Percentiles rank a stretch among this genome's conserved stretches.
Conservation (phyloP, 2,329 filamentous ascomycete genomes). For the Ascochyta rabiei region DNA sequence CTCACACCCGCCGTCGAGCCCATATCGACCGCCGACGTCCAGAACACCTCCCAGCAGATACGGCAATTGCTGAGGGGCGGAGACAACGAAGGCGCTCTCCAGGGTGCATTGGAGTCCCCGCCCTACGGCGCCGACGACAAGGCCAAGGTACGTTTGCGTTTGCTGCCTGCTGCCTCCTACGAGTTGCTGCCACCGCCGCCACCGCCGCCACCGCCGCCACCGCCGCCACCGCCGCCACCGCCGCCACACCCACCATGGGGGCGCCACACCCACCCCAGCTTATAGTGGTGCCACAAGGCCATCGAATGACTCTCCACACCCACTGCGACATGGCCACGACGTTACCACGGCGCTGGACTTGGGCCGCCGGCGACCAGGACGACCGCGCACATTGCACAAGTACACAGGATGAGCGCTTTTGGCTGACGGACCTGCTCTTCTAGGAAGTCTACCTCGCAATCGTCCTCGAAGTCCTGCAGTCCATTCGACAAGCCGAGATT, state of each 20-base stretch:
- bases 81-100: conserved; percentile 84
- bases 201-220: background rate
- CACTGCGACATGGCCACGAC: conserved; percentile 19
- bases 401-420: conserved; percentile 24
- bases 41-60: conserved; percentile 78
- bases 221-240: background rate
- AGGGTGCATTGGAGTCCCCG: conserved; percentile 81
- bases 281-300: conserved; percentile 21
- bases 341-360: conserved; percentile 28
- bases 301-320: conserved; percentile 34
- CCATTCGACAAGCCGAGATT: conserved; percentile 96
- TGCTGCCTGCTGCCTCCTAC: conserved; percentile 22
- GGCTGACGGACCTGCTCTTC: conserved; percentile 37
- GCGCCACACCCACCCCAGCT: conserved; percentile 11
- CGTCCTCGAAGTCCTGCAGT: conserved; percentile 91
- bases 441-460: conserved; percentile 87
- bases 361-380: conserved; percentile 35
- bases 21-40: conserved; percentile 77
- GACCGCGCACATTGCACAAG: conserved; percentile 24
- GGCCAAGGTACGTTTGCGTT: conserved; percentile 61
- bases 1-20: conserved; percentile 79
- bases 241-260: conserved; percentile 2
- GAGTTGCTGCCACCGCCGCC: background rate
- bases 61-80: conserved; percentile 86
- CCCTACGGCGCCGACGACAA: conserved; percentile 68